Evolutionary conservation across 306 rosid species (phyloP), one percentile per base, ranked within the genome.

Genomic region (Comarum palustre): DNA sequence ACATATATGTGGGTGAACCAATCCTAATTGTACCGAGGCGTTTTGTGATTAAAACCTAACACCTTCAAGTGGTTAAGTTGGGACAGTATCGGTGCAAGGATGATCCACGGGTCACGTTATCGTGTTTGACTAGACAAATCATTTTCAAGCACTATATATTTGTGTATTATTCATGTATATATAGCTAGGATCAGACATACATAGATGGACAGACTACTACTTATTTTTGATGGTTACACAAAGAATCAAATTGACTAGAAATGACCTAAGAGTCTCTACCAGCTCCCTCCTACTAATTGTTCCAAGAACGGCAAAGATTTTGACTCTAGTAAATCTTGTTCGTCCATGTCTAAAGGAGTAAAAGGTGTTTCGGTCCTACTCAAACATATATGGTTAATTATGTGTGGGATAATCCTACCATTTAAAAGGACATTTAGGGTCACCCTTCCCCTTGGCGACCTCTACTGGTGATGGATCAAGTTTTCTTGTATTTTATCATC

Each of bases 201-300:
- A 32, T 42, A 65, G 63, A 50, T 65, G 51, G 77, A 57, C 54
- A 51, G 73, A 66, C 41, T 29, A 2, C 31, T 29, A 29, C 31
- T 62, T 32, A 62, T 17, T 32, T 72, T 4, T 66, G 24, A 42
- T 65, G 54, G 69, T 65, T 51, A 51, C 57, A 29, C 68, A 34
- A 3, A 45, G 68, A 72, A 55, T 64, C 60, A 24, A 64, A 17
- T 66, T 52, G 74, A 73, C 74, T 11, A 2, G 5, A 64, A 34
- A 48, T 72, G 77, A 66, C 69, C 25, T 31, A 1, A 34, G 48
- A 62, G 59, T 24, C 16, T 58, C 6, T 59, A 29, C 65, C 39
- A 29, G 61, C 60, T 52, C 71, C 39, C 60, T 20, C 6, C 57
- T 42, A 42, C 52, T 20, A 55, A 34, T 9, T 24, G 46, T 46